Evolutionary conservation across 805 yeast species (phyloP).

Genomic region (Spathaspora sp.): DNA sequence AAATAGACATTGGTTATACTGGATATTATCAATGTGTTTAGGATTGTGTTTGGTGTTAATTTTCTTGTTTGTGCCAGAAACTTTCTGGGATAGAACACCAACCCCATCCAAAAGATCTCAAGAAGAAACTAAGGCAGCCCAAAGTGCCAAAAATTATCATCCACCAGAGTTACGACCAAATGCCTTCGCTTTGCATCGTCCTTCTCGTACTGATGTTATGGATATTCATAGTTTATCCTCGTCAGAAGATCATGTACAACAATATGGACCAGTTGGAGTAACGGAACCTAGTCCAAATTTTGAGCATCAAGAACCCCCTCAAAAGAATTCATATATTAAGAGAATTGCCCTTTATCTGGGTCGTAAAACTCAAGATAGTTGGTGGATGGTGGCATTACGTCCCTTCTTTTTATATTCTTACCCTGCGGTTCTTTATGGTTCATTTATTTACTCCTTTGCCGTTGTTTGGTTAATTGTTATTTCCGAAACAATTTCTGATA

Average conservation of each 20-base stretch:
- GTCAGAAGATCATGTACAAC: conserved; percentile 8
- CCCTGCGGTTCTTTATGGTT: conserved; percentile 50
- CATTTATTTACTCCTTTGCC: conserved; percentile 51
- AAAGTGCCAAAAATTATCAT: conserved; percentile 22
- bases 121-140: conserved; percentile 47
- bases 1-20: conserved; percentile 59
- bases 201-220: conserved; percentile 10
- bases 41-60: conserved; percentile 44
- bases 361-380: conserved; percentile 44
- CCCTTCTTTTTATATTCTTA: conserved; percentile 50
- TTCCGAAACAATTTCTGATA: conserved; percentile 51
- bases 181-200: conserved; percentile 23
- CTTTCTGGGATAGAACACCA: conserved; percentile 59
- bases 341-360: conserved; percentile 44
- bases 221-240: conserved; percentile 14
- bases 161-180: conserved; percentile 26
- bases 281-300: conserved; percentile 5
- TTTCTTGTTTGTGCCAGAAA: conserved; percentile 58
- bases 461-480: conserved; percentile 64
- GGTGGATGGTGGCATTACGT: conserved; percentile 54
- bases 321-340: conserved; percentile 3
- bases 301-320: background rate
- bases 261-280: conserved; percentile 9
- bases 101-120: conserved; percentile 44
- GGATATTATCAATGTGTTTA: conserved; percentile 52